Conservation (phyloP, 2,329 filamentous ascomycete genomes). For the Hymenotorrendiella dingleyae region DNA sequence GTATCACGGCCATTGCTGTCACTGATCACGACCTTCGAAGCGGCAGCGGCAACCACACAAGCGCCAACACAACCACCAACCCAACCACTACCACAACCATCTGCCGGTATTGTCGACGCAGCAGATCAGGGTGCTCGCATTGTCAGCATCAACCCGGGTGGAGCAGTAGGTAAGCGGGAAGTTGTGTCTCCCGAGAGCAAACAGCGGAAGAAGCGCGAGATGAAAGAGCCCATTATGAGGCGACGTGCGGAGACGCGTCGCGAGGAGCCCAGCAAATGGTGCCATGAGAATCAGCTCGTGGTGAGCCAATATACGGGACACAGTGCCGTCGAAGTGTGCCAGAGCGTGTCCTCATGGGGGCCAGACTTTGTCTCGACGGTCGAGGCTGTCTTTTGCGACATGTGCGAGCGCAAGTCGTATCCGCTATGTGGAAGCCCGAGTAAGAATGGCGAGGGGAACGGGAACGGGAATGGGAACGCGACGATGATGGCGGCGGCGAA, state of each 20-base stretch:
- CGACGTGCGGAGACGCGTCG: neutral
- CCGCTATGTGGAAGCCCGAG: neutral
- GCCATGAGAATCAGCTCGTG: neutral
- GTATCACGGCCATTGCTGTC: too few species aligned
- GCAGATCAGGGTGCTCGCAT: neutral
- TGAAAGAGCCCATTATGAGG: neutral
- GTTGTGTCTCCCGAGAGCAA: neutral
- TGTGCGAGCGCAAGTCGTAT: constrained; percentile 2
- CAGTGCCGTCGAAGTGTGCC: neutral
- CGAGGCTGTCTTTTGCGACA: constrained; percentile 4
- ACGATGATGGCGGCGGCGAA: too few species aligned
- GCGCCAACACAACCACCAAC: neutral
- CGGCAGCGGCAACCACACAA: neutral
- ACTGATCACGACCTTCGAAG: too few species aligned
- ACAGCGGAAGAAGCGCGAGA: neutral
- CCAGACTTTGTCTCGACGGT: constrained; percentile 2
- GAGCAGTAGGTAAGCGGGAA: too few species aligned
- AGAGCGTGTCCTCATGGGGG: constrained; percentile 2
- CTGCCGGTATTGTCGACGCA: neutral
- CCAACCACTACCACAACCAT: neutral
- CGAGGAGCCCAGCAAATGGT: neutral
- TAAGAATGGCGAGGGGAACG: too few species aligned
- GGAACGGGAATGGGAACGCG: neutral
- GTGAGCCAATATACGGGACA: neutral
- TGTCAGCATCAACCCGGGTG: neutral